Evolutionary conservation across 139 green algal species (phyloP).

Genomic region (Chlorella vulgaris): DNA sequence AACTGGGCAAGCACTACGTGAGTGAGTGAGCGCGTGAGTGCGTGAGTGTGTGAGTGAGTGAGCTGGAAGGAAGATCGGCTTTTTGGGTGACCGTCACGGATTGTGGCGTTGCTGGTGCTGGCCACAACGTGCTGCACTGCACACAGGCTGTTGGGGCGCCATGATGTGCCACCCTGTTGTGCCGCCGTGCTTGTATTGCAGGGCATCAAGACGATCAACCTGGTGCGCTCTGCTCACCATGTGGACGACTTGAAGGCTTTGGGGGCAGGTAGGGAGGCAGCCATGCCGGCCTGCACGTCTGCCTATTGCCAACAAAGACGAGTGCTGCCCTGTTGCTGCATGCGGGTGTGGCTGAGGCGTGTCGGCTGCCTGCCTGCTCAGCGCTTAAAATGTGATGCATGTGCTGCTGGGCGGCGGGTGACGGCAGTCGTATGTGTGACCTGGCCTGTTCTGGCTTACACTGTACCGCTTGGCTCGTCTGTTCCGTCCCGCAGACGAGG

Average conservation of each 20-base stretch:
- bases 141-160: background rate
- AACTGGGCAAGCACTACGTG: conserved; percentile 26
- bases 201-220: conserved; percentile 42
- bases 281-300: background rate
- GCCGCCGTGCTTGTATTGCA: background rate
- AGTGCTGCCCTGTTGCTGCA: no score
- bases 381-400: no score
- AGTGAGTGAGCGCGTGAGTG: background rate
- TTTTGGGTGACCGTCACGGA: no score
- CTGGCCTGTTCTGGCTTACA: no score
- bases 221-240: conserved; percentile 30
- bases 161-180: background rate
- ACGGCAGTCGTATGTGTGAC: no score
- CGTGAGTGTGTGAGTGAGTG: no score
- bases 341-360: no score
- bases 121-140: background rate
- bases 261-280: conserved; percentile 1
- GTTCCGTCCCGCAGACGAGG: conserved; percentile 25
- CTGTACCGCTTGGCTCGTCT: no score
- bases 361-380: no score
- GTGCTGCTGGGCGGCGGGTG: no score
- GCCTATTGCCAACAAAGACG: no score
- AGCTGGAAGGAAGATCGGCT: no score
- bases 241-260: conserved; percentile 27
- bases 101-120: background rate